phyloP scores from a whole-genome alignment of 176 grass and related monocot genomes.

The Carex myosuroides region DNA sequence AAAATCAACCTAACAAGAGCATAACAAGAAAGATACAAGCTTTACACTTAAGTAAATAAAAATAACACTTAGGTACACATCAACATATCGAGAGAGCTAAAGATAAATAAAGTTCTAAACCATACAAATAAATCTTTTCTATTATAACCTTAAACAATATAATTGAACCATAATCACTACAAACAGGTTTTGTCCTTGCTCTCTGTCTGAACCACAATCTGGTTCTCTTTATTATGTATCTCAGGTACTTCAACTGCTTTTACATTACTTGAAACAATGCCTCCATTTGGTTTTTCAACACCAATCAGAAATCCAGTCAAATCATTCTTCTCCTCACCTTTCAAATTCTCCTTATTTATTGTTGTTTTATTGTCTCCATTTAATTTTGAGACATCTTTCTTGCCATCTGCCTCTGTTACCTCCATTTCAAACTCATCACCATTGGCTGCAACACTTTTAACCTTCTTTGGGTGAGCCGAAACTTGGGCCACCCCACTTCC shows the following conservation, averaged over 20 bases:
- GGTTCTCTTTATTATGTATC: background rate
- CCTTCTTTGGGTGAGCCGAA: background rate
- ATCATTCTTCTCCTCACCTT: background rate
- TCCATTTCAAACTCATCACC: background rate
- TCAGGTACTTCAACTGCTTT: background rate
- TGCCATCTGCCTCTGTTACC: constrained; percentile 4
- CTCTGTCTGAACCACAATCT: background rate
- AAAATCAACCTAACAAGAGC: background rate
- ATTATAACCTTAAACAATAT: background rate
- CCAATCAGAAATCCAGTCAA: background rate
- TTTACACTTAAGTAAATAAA: background rate
- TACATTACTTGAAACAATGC: background rate
- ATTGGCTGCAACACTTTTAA: background rate
- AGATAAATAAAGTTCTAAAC: background rate
- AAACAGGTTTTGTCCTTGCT: constrained; percentile 9
- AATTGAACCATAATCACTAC: background rate
- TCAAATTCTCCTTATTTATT: background rate
- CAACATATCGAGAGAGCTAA: background rate
- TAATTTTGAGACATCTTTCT: constrained; percentile 6
- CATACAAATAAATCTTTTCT: background rate
- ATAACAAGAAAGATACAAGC: background rate
- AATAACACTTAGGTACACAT: background rate
- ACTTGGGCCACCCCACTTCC: background rate
- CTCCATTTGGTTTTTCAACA: constrained; percentile 15
- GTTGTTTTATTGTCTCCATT: background rate